Evolutionary conservation across 2,329 filamentous ascomycete species (phyloP).

Genomic region (Colletotrichum sp.): DNA sequence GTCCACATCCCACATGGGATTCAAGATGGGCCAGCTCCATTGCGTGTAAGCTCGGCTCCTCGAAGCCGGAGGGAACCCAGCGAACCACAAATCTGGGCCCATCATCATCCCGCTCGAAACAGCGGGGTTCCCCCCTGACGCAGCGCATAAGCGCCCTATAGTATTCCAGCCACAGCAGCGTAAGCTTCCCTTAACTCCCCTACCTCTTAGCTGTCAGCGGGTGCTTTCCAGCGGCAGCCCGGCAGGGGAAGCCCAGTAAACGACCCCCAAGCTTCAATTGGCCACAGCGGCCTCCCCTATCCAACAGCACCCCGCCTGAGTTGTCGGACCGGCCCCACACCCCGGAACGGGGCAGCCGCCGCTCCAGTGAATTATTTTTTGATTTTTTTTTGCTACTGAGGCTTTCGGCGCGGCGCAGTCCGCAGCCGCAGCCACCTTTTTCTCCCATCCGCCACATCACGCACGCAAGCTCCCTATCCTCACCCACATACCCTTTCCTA

Average conservation of each 20-base stretch:
- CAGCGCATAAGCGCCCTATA: not conserved
- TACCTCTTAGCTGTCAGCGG: not conserved
- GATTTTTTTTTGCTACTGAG: not conserved
- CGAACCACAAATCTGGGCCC: not conserved
- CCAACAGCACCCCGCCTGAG: not conserved
- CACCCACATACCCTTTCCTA: not conserved
- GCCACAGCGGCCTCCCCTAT: not conserved
- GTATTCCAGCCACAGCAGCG: not conserved
- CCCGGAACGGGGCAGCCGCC: not conserved
- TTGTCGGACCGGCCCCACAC: slow-evolving; percentile 7
- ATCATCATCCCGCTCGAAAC: not conserved
- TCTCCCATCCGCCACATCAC: slow-evolving; percentile 14
- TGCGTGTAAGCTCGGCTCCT: not conserved
- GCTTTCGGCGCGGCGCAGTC: slow-evolving; percentile 1
- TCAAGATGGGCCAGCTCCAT: not conserved
- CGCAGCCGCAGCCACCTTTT: not conserved
- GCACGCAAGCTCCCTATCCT: not conserved
- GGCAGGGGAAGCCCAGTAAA: not conserved
- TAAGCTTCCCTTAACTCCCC: not conserved
- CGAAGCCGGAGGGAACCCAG: not conserved
- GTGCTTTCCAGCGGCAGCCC: not conserved
- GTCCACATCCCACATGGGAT: not conserved
- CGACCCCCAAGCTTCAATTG: not conserved
- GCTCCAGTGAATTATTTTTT: not conserved
- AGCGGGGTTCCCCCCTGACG: not conserved